Percentiles rank a stretch among this genome's conserved stretches.
Evolutionary conservation across 2,329 filamentous ascomycete genomes (phyloP).

Genomic region (Endothia cerciana): DNA sequence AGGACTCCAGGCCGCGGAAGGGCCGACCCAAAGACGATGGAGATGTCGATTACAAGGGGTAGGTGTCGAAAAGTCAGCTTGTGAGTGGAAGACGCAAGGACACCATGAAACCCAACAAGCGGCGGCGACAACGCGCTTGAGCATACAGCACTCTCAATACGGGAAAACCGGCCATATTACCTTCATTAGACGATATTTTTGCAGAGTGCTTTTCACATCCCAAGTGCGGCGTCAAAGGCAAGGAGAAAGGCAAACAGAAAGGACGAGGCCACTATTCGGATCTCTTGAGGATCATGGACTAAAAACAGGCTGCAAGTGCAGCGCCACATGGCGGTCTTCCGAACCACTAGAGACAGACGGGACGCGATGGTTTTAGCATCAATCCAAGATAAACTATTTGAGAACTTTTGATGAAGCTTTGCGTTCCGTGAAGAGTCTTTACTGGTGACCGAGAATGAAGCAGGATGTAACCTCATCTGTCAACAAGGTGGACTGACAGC

Average conservation of each 20-base stretch:
- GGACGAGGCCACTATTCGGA: background rate
- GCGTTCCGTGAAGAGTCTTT: no score
- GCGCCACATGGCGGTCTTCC: background rate
- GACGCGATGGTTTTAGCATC: background rate
- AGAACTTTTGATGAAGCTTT: no score
- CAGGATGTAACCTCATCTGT: no score
- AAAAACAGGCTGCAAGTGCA: background rate
- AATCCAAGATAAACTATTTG: background rate
- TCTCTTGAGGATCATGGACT: background rate
- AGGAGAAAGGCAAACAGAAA: background rate
- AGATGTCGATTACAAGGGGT: background rate
- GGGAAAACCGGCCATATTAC: no score
- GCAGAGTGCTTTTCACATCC: background rate
- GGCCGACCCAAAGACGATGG: background rate
- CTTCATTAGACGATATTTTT: no score
- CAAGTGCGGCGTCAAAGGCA: background rate
- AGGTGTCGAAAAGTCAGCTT: background rate
- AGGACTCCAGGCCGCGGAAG: background rate
- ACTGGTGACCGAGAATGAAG: no score
- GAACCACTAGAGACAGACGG: background rate
- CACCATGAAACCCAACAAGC: background rate
- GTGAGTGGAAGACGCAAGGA: background rate
- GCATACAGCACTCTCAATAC: background rate
- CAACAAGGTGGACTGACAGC: no score
- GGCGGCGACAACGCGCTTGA: background rate